Conservation (phyloP, 2,329 filamentous ascomycete genomes). For the Colletotrichum melonis region DNA sequence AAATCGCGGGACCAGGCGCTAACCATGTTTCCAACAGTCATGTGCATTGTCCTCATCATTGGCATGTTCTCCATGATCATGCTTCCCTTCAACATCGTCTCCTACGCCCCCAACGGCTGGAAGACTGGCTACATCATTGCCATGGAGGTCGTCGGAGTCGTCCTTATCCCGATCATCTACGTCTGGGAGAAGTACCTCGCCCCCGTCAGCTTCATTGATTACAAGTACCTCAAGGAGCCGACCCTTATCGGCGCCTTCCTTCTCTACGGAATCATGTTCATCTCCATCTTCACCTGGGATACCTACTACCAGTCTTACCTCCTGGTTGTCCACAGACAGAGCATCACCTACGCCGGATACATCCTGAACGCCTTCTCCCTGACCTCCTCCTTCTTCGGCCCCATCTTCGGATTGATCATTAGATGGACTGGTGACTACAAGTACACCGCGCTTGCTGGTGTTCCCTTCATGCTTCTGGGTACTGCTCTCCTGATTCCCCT, state of each 20-base stretch:
- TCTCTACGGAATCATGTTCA: conserved; percentile 41
- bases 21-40: conserved; percentile 38
- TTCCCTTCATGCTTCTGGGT: conserved; percentile 46
- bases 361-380: conserved; percentile 49
- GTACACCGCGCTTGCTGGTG: conserved; percentile 46
- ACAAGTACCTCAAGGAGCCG: conserved; percentile 54
- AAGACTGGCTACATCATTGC: conserved; percentile 55
- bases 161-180: conserved; percentile 59
- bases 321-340: conserved; percentile 48
- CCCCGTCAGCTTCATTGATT: conserved; percentile 63
- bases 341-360: conserved; percentile 43
- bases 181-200: conserved; percentile 64
- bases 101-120: conserved; percentile 55
- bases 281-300: conserved; percentile 47
- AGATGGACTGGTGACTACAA: conserved; percentile 47
- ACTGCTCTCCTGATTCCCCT: conserved; percentile 49
- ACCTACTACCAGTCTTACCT: conserved; percentile 56
- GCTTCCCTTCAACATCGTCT: conserved; percentile 66
- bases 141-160: conserved; percentile 62
- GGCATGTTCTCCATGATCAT: conserved; percentile 63
- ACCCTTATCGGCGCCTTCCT: conserved; percentile 44
- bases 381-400: conserved; percentile 50
- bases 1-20: background rate
- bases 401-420: conserved; percentile 52
- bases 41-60: conserved; percentile 62